These are phyloP conservation scores for Parafenestella ontariensis DNA, from an alignment of 2,329 filamentous ascomycete species.

Conservation along the genomic window DNA sequence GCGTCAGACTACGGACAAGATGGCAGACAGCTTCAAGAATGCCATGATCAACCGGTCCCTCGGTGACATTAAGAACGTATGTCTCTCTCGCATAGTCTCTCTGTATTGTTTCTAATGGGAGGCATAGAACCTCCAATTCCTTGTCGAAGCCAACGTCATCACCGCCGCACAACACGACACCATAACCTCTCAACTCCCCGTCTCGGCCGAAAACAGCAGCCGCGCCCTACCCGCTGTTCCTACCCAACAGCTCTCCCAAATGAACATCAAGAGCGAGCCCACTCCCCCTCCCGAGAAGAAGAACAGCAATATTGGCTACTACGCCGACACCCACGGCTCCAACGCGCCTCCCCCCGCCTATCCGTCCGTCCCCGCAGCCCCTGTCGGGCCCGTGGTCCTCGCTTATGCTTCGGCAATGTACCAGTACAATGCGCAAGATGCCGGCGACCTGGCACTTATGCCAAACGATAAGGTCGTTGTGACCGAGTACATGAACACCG, in stretches of 20 bases:
- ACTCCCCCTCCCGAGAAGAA: conserved; percentile 44
- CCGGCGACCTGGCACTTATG: conserved; percentile 81
- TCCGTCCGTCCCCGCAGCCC: conserved; percentile 56
- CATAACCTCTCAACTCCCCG: conserved; percentile 77
- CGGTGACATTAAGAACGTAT: conserved; percentile 83
- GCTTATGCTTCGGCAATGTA: conserved; percentile 83
- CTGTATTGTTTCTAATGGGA: conserved; percentile 21
- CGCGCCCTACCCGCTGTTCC: conserved; percentile 38
- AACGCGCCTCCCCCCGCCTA: conserved; percentile 55
- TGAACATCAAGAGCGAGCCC: conserved; percentile 40
- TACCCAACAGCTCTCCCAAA: conserved; percentile 41
- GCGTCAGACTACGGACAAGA: conserved; percentile 13
- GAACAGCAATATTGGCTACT: conserved; percentile 52
- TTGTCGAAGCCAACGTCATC: conserved; percentile 83
- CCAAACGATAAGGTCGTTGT: conserved; percentile 82
- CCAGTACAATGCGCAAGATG: conserved; percentile 79
- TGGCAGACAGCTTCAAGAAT: conserved; percentile 56
- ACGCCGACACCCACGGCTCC: conserved; percentile 44
- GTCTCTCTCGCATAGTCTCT: conserved; percentile 29
- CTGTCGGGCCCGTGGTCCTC: conserved; percentile 63
- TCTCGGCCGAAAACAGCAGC: conserved; percentile 71
- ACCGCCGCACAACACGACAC: conserved; percentile 75
- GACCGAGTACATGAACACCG: conserved; percentile 91
- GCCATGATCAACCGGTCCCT: conserved; percentile 83
- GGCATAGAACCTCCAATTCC: conserved; percentile 87